Base-by-base conservation (phyloP, 2,329 filamentous ascomycete genomes). In the Colletotrichum scovillei region DNA sequence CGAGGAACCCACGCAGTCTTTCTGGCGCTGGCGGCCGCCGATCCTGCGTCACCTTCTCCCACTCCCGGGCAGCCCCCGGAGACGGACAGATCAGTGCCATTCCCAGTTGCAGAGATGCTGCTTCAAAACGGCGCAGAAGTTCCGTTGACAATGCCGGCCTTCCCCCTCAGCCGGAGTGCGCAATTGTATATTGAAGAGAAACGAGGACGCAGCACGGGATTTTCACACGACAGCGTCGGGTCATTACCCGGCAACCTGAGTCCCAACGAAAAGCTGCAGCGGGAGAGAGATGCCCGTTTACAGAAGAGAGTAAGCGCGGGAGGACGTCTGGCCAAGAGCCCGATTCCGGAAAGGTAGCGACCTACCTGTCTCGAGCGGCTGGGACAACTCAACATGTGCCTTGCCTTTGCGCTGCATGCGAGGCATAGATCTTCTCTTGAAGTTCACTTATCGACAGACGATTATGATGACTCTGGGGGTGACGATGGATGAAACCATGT, bases 61-160 rank as follows among this genome's bases (percentile, higher is more conserved):
- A 80, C 84, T 24, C 82, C 83, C 24, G 75, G 78, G 19, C 77
- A 84, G 60, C 80, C 86, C 46, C 76, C 86, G 4, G 78, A 86
- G 56, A 74, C 83, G 76, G 79, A 89, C 79, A 91, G 90, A 76
- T 80, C 86, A 3, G 88, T 92, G 9, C 90, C 95, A 0, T 99
- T 99, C 80, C 92, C 97, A 0, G 88, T 98, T 55, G 97, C 97
- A 16, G 97, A 99, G 82, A 85, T 99, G 72, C 88, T 99, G 16
- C 87, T 97, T 16, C 97, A 98, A 78, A 98, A 99, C 79, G 97
- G 97, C 19, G 95, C 95, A 4, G 93, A 98, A 75, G 93, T 98
- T 42, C 96, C 97, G 0, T 80, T 86, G 1, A 86, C 91, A 2
- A 87, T 93, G 73, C 94, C 95, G 0, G 93, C 94, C 0, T 95